Base-by-base conservation (phyloP, 306 rosid species). In the Benincasa hispida region DNA sequence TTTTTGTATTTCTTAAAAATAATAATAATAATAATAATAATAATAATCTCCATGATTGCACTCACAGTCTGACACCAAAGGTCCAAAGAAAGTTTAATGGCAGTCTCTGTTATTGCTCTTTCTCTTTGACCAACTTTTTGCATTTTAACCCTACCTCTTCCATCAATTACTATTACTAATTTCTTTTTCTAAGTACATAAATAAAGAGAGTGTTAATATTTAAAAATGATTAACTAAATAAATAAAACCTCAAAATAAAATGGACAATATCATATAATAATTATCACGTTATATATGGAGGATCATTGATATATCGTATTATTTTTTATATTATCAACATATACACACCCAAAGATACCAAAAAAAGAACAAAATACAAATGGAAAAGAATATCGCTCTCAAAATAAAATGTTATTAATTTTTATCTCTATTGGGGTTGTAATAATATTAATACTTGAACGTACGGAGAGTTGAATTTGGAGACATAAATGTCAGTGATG, bases 401-500 rank as follows among this genome's bases (percentile, higher is more conserved):
- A 55, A 55, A 55, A 55, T 5, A n/a, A 56, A 56, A 5, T 5
- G 50, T 45, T 22, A 56, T 51, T 51, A 51, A 0, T 1, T 17
- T 25, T 13, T 12, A 62, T 62, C 69, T 30, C 45, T 45, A 30
- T 61, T 15, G 17, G 68, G 67, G 41, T 37, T n/a, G 17, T 37
- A 5, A 65, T 66, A 66, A 42, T 45, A 69, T 42, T 6, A 69
- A 69, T 69, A 12, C 14, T 41, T 69, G 37, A 68, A 68, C 10
- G 55, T 68, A 68, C 35, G 1, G 22, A 45, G 75, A 69, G 12
- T 69, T 69, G 58, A 47, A 45, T 12, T 11, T 27, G 41, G 59
- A 17, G 59, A 72, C 76, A 72, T 18, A 24, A 72, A 72, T 72
- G 76, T 72, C 59, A 72, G 76, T 45, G 58, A 72, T 27, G 76